These are phyloP conservation scores for Arxiozyma slooffiae DNA, from an alignment of 1,139 yeast species.

Conservation along the genomic window DNA sequence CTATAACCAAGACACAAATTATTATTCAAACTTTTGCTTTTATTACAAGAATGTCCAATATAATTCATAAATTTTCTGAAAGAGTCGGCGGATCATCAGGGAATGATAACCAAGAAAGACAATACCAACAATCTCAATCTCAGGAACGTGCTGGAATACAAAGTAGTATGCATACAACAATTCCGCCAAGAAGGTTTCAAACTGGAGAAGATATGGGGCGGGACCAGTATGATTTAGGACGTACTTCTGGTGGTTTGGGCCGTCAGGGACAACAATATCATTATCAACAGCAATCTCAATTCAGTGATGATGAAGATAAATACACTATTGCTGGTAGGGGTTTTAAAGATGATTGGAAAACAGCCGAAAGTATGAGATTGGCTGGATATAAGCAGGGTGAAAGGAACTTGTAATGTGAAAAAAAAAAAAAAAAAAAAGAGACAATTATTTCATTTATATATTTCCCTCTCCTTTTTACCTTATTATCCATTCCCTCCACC, in stretches of 20 bases:
- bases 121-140: constrained; percentile 2
- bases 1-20: not conserved
- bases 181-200: not conserved
- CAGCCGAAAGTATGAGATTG: constrained; percentile 1
- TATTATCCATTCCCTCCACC: no score
- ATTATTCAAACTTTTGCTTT: not conserved
- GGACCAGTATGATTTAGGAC: constrained; percentile 1
- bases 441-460: no score
- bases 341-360: constrained; percentile 8
- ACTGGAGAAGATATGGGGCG: not conserved
- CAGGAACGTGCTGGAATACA: constrained; percentile 2
- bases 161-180: not conserved
- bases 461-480: no score
- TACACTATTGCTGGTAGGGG: constrained; percentile 8
- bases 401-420: not conserved
- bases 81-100: constrained; percentile 18
- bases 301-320: not conserved
- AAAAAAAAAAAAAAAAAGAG: no score
- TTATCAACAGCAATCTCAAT: not conserved
- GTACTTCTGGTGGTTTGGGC: not conserved
- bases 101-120: constrained; percentile 7
- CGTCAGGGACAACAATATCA: not conserved
- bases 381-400: not conserved
- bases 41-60: constrained; percentile 17
- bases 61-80: constrained; percentile 24